Conservation (phyloP, 192 early-diverging fungal genomes). For the Helicostylum pulchrum region DNA sequence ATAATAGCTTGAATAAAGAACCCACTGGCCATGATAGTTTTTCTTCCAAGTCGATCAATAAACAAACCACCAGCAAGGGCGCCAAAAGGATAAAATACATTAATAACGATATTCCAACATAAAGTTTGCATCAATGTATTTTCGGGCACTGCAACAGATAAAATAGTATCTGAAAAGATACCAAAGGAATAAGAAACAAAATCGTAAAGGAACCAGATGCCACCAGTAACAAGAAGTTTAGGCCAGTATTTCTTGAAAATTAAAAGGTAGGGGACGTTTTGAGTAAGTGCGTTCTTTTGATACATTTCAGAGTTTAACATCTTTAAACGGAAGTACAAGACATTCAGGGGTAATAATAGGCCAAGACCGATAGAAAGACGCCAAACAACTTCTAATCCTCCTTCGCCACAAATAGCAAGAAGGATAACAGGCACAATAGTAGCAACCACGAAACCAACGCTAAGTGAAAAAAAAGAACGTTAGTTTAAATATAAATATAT, state of each 20-base stretch:
- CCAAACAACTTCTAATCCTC: conserved; percentile 44
- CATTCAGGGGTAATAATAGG: conserved; percentile 40
- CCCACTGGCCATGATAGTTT: conserved; percentile 48
- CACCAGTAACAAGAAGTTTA: conserved; percentile 46
- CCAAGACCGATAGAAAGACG: conserved; percentile 52
- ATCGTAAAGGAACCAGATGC: conserved; percentile 48
- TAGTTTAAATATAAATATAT: too few species aligned
- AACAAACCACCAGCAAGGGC: conserved; percentile 43
- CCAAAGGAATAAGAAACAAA: conserved; percentile 35
- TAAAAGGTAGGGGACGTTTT: conserved; percentile 46
- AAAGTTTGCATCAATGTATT: conserved; percentile 47
- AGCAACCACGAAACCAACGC: conserved; percentile 42
- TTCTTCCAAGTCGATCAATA: conserved; percentile 44
- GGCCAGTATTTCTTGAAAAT: conserved; percentile 53
- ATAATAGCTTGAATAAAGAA: conserved; percentile 48
- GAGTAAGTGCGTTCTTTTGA: conserved; percentile 47
- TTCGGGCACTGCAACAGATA: conserved; percentile 19
- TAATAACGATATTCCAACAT: conserved; percentile 50
- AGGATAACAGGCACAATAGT: conserved; percentile 39
- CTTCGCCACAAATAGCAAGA: conserved; percentile 40
- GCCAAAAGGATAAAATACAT: conserved; percentile 51
- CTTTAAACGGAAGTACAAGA: conserved; percentile 55
- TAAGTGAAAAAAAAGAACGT: neutral
- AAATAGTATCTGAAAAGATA: conserved; percentile 33
- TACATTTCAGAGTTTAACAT: conserved; percentile 52